Conservation (phyloP, 257 asterid species). For the Penstemon barbatus region DNA sequence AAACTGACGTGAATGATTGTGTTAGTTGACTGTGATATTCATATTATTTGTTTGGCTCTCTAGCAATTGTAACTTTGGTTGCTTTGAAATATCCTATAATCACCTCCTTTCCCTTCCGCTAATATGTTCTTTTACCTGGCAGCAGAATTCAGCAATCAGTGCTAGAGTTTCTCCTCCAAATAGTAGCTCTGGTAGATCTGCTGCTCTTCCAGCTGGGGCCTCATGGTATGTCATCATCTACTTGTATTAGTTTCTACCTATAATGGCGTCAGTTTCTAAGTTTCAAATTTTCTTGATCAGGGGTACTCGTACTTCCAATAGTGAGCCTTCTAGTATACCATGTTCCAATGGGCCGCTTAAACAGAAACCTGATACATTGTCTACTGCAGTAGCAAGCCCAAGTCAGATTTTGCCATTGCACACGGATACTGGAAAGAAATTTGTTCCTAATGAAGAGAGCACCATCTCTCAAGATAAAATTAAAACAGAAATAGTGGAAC, state of each 20-base stretch:
- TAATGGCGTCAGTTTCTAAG: constrained; percentile 25
- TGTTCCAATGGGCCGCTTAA: constrained; percentile 44
- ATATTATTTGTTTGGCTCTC: constrained; percentile 1
- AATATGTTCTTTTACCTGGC: constrained; percentile 13
- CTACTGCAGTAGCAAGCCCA: constrained; percentile 52
- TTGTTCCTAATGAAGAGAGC: constrained; percentile 41
- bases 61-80: no score
- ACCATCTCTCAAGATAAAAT: constrained; percentile 36
- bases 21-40: constrained; percentile 6
- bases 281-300: constrained; percentile 42
- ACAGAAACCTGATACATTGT: constrained; percentile 49
- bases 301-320: constrained; percentile 74
- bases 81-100: no score
- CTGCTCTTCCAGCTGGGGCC: constrained; percentile 92
- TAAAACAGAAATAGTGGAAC: constrained; percentile 34
- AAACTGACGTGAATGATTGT: constrained; percentile 14
- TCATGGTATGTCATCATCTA: constrained; percentile 59
- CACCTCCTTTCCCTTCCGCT: neutral
- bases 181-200: constrained; percentile 87
- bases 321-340: constrained; percentile 47
- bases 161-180: constrained; percentile 55
- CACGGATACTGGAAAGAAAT: constrained; percentile 50
- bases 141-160: constrained; percentile 41
- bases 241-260: constrained; percentile 17
- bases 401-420: constrained; percentile 43